A percentile compares a stretch with the other conserved stretches of the same genome.
These are phyloP conservation scores for Mortierella sp. DNA, from an alignment of 371 early-diverging fungal species.

Conservation along the genomic window DNA sequence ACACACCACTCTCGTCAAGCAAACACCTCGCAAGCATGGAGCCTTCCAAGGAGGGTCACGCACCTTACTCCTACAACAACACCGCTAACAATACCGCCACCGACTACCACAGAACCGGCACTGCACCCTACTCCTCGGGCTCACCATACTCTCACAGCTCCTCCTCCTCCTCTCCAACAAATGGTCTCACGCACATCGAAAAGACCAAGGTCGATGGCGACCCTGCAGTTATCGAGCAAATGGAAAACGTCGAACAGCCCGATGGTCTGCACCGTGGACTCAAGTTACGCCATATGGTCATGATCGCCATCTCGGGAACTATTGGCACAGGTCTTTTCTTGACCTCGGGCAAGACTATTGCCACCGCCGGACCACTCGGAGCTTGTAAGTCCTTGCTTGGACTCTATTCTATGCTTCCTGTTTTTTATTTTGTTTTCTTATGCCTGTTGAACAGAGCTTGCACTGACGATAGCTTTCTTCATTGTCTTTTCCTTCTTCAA, in stretches of 20 bases:
- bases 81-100: background rate
- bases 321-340: conserved; percentile 92
- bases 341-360: conserved; percentile 82
- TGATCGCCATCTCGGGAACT: conserved; percentile 87
- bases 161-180: background rate
- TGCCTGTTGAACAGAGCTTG: background rate
- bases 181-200: conserved; percentile 2
- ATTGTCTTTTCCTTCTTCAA: background rate
- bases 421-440: background rate
- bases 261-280: conserved; percentile 67
- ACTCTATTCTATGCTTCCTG: background rate
- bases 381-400: conserved; percentile 59
- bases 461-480: background rate
- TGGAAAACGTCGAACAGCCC: conserved; percentile 13
- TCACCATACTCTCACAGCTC: background rate
- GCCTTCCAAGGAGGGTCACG: background rate
- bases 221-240: conserved; percentile 15
- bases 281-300: conserved; percentile 79
- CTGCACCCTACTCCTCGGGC: background rate
- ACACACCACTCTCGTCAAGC: background rate
- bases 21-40: background rate
- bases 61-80: background rate
- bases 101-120: background rate
- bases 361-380: conserved; percentile 84
- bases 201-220: background rate